These are phyloP conservation scores for Coniochaeta ligniaria DNA, from an alignment of 2,329 filamentous ascomycete genomes.

Conservation along the genomic window DNA sequence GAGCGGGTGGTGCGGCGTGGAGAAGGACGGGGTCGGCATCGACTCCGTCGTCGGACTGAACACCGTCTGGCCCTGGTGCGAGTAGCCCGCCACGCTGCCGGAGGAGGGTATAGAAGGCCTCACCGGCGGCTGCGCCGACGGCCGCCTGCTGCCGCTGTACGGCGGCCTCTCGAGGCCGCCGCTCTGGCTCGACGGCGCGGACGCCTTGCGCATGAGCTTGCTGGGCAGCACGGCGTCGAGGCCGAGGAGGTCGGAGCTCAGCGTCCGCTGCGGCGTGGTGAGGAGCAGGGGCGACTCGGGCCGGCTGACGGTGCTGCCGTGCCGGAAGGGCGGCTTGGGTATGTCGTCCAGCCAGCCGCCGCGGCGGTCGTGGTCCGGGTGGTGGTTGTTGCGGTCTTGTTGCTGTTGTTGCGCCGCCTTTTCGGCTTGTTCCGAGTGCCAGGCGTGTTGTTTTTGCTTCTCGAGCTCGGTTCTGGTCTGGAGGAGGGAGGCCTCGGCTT, in stretches of 20 bases:
- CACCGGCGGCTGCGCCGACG: slow-evolving; percentile 39
- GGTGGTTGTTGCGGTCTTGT: slow-evolving; percentile 14
- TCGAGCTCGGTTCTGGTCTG: slow-evolving; percentile 45
- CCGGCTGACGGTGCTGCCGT: slow-evolving; percentile 35
- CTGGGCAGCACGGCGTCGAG: slow-evolving; percentile 32
- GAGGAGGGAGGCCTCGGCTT: slow-evolving; percentile 57
- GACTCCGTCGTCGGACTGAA: slow-evolving; percentile 44
- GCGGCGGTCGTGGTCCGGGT: slow-evolving; percentile 25
- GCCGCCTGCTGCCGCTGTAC: slow-evolving; percentile 34
- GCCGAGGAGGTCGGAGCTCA: slow-evolving; percentile 46
- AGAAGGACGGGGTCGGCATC: slow-evolving; percentile 26
- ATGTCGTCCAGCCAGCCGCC: slow-evolving; percentile 48
- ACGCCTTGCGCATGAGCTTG: slow-evolving; percentile 35
- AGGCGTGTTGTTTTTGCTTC: slow-evolving; percentile 34
- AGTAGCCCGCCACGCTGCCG: slow-evolving; percentile 26
- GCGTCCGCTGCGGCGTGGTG: slow-evolving; percentile 39
- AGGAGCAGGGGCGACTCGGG: slow-evolving; percentile 45
- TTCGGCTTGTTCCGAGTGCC: slow-evolving; percentile 29
- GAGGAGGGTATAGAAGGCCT: slow-evolving; percentile 34
- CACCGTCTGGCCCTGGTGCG: slow-evolving; percentile 19
- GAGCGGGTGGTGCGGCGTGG: slow-evolving; percentile 35
- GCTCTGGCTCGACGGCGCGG: slow-evolving; percentile 42
- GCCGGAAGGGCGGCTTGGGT: slow-evolving; percentile 26
- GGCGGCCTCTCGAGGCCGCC: slow-evolving; percentile 19
- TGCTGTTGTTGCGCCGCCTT: no score